Evolutionary conservation across 805 yeast species (phyloP), one percentile per base, ranked within the genome.

Genomic region (Candida orba): DNA sequence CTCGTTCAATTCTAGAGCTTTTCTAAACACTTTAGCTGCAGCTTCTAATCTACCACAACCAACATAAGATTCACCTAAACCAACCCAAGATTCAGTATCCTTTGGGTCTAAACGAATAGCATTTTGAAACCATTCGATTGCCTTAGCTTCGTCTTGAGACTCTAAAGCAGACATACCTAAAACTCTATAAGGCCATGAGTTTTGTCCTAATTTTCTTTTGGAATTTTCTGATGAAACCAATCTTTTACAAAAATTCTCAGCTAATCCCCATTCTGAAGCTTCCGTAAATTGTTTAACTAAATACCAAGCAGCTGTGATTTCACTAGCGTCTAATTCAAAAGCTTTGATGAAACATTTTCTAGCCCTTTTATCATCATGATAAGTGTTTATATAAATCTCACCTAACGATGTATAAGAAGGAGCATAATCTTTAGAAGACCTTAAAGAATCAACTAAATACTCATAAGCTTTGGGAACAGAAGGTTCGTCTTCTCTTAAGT

Each of bases 11-110:
- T 70, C 70, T 37, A 78, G 55, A 0, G 90, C 87, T 45, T 79
- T 79, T 27, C 68, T 69, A 53, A 89, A 84, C 1, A 93, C 97
- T 60, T 85, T 89, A 9, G 76, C 69, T 0, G 96, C 87, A 3
- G 98, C 95, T 44, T 86, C 90, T 36, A 82, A 67, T 48, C 96
- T 72, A 2, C 99, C 99, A 60, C 93, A 78, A 23, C 79, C 76
- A 43, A 75, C 69, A 60, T 93, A 93, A 0, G 96, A 91, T 60
- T 93, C 98, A n/a, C 99, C 99, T n/a, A 93, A 67, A 1, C 96
- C 96, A 25, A 84, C 69, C 97, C 98, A 91, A 2, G 95, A 82
- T 50, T 85, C 82, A 2, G 76, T 59, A 62, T 93, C 97, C 42
- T 57, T 50, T 0, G 83, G 67, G 36, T 79, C 68, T 50, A 84